Conservation (phyloP, 208 protist genomes). For the Acanthamoeba lugdunensis region DNA sequence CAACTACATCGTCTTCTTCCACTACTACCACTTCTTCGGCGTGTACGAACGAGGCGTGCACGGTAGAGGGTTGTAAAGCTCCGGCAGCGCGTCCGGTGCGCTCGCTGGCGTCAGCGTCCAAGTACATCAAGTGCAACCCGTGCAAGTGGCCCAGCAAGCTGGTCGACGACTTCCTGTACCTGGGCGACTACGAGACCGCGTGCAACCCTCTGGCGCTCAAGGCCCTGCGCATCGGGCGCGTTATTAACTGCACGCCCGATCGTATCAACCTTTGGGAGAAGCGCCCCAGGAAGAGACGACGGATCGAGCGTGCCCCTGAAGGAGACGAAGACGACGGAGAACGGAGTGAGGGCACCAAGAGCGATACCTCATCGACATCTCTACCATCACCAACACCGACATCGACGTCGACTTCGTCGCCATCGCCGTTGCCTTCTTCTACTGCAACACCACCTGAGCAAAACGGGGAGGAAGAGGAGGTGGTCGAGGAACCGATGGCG, state of each 20-base stretch:
- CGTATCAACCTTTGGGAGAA: slow-evolving; percentile 4
- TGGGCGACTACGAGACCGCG: slow-evolving; percentile 27
- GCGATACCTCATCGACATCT: not conserved
- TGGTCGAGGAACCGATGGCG: not conserved
- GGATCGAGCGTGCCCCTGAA: not conserved
- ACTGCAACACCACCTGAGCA: not conserved
- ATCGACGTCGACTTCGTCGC: not conserved
- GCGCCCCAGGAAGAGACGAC: not conserved
- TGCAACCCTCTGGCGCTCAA: not conserved
- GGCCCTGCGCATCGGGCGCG: not conserved
- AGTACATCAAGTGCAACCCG: not conserved
- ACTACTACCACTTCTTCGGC: not conserved
- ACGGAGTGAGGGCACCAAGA: not conserved
- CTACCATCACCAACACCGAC: not conserved
- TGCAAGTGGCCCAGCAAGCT: slow-evolving; percentile 15
- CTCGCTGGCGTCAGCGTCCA: not conserved
- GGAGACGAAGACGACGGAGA: not conserved
- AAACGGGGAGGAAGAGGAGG: not conserved
- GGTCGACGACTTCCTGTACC: slow-evolving; percentile 4
- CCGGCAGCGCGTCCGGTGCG: not conserved
- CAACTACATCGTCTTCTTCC: not conserved
- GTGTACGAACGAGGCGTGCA: not conserved
- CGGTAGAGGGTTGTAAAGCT: not conserved
- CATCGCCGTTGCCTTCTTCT: not conserved
- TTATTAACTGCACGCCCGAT: slow-evolving; percentile 24